Evolutionary conservation across 129 eudicot genomes (phyloP), one percentile per base, ranked within the genome.

Genomic region (Lactuca sativa): DNA sequence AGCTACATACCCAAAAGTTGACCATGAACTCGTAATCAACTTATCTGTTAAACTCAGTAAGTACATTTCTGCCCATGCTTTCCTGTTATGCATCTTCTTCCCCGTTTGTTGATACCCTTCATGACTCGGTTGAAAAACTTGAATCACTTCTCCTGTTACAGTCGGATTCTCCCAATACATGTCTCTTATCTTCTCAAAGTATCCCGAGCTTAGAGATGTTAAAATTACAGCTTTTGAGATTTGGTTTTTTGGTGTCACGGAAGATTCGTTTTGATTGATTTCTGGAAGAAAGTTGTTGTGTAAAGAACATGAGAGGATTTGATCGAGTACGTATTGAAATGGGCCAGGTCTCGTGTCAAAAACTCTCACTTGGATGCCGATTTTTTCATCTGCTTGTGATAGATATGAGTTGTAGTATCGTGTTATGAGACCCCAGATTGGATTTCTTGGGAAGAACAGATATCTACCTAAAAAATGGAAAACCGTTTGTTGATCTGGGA

Each of bases 31-130:
- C 18, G 96, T 86, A 49, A 89, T 86, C 74, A 89, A 49, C 59
- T 81, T 86, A 77, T 89, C 93, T 0, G 76, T 77, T 44, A 89
- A 62, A 73, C 96, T 84, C 64, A 89, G 75, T 36, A 89, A 56
- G 56, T 89, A 89, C 90, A 89, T 89, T 55, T 89, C 96, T 18
- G 90, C 93, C 96, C 84, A 89, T 13, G 93, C 96, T 76, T 89
- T 89, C 60, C 77, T 74, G 64, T 89, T 74, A 70, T 89, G 96
- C 83, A 55, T 77, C 52, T 62, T 71, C 70, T 86, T 89, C 73
- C 76, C 88, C 0, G 86, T 81, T 66, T 84, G 90, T 75, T 89
- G 96, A 53, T 83, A 66, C 65, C 69, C 88, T 74, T 89, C 96
- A 10, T 86, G 85, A 36, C 96, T 89, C 38, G 96, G 96, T 74